Percentiles rank a stretch among this genome's conserved stretches.
phyloP scores from a whole-genome alignment of 441 rosid species.

The Manihot esculenta region DNA sequence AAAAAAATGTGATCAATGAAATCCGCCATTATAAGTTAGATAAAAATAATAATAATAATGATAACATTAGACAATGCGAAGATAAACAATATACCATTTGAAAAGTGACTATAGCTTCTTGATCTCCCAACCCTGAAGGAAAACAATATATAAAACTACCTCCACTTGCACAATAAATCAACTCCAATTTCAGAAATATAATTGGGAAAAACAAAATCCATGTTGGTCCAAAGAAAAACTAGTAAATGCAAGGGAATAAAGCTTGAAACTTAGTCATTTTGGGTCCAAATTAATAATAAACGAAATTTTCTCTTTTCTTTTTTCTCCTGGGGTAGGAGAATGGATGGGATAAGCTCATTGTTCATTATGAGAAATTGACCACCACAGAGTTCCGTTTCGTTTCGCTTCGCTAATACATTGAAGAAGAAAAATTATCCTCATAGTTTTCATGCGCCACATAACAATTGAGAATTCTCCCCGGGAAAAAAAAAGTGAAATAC shows the following conservation, averaged over 20 bases:
- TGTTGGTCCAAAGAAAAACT: background rate
- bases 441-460: too few relatives aligned
- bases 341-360: too few relatives aligned
- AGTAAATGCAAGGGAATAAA: background rate
- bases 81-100: conserved; percentile 42
- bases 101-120: conserved; percentile 43
- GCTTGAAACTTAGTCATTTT: background rate
- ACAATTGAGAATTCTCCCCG: too few relatives aligned
- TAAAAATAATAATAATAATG: background rate
- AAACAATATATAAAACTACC: conserved; percentile 12
- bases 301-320: background rate
- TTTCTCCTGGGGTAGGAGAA: too few relatives aligned
- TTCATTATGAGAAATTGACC: too few relatives aligned
- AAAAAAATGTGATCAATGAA: background rate
- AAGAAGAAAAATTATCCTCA: too few relatives aligned
- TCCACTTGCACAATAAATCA: background rate
- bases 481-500: background rate
- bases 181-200: background rate
- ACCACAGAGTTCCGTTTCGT: too few relatives aligned
- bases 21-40: background rate
- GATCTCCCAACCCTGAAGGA: conserved; percentile 52
- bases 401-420: too few relatives aligned
- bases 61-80: too few relatives aligned
- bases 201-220: background rate
- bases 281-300: background rate